phyloP scores from a whole-genome alignment of 192 early-diverging fungal genomes.

The Funneliformis mosseae region DNA sequence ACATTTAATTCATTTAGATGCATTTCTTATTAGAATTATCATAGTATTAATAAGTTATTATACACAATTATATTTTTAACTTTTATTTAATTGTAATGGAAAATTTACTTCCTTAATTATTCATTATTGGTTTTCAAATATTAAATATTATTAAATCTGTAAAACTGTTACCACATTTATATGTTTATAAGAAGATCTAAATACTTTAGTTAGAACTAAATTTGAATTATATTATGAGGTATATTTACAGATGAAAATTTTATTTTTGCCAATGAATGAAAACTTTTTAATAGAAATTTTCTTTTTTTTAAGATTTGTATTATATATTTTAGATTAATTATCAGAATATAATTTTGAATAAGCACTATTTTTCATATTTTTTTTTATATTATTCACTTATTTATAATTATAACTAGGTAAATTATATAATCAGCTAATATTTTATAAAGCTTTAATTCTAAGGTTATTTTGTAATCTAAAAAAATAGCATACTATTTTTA shows the following conservation, averaged over 20 bases:
- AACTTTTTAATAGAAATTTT: not conserved
- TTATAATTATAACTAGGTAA: no score
- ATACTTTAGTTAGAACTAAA: slow-evolving; percentile 63
- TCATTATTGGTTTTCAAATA: slow-evolving; percentile 81
- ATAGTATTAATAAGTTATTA: slow-evolving; percentile 41
- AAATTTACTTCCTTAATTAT: slow-evolving; percentile 46
- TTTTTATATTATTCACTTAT: no score
- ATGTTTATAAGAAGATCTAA: slow-evolving; percentile 84
- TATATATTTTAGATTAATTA: not conserved
- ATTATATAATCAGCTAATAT: no score
- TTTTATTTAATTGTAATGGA: slow-evolving; percentile 14
- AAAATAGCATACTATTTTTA: no score
- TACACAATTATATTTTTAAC: slow-evolving; percentile 37
- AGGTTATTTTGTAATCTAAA: no score
- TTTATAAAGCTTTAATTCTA: no score
- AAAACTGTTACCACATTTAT: slow-evolving; percentile 92
- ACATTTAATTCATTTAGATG: slow-evolving; percentile 35
- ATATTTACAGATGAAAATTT: not conserved
- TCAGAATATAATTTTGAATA: not conserved
- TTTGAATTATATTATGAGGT: slow-evolving; percentile 57
- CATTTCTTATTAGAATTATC: slow-evolving; percentile 41
- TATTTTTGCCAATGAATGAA: not conserved
- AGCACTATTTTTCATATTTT: no score
- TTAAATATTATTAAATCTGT: slow-evolving; percentile 74
- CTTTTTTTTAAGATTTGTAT: not conserved